phyloP scores from a whole-genome alignment of 192 early-diverging fungal genomes.

The Neocallimastix lanati region DNA sequence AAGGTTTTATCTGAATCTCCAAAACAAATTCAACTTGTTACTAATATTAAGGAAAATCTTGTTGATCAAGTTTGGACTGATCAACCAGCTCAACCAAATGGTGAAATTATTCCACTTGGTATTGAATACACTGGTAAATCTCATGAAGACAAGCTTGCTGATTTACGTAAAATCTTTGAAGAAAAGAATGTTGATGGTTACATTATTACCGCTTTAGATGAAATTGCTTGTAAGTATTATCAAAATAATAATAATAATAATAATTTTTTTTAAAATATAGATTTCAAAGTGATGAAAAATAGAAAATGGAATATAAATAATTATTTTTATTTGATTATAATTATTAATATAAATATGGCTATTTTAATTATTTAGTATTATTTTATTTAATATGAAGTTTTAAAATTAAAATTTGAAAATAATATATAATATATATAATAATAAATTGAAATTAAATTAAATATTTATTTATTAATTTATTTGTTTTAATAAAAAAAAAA shows the following conservation, averaged over 20 bases:
- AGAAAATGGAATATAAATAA: too few species aligned
- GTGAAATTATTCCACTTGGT: slow-evolving; percentile 45
- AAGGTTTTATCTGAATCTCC: slow-evolving; percentile 26
- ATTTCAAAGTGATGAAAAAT: too few species aligned
- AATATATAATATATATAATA: too few species aligned
- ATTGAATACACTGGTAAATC: slow-evolving; percentile 40
- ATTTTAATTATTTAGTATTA: too few species aligned
- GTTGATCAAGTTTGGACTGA: slow-evolving; percentile 70
- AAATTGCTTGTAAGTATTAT: slow-evolving; percentile 52
- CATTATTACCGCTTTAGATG: slow-evolving; percentile 77
- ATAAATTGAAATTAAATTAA: too few species aligned
- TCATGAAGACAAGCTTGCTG: slow-evolving; percentile 3
- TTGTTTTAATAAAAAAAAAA: not conserved
- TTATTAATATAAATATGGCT: too few species aligned
- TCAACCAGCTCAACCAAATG: slow-evolving; percentile 52
- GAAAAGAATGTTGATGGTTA: slow-evolving; percentile 50
- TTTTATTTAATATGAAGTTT: too few species aligned
- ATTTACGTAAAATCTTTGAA: slow-evolving; percentile 13
- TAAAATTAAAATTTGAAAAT: too few species aligned
- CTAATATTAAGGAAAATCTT: slow-evolving; percentile 57
- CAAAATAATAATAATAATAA: too few species aligned
- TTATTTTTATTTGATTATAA: too few species aligned
- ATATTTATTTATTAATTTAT: too few species aligned
- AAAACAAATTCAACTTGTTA: slow-evolving; percentile 33
- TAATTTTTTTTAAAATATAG: too few species aligned